Percentiles rank a stretch among this genome's conserved stretches.
Evolutionary conservation across 305 asterid genomes (phyloP).

Genomic region (Fraxinus baroniana): DNA sequence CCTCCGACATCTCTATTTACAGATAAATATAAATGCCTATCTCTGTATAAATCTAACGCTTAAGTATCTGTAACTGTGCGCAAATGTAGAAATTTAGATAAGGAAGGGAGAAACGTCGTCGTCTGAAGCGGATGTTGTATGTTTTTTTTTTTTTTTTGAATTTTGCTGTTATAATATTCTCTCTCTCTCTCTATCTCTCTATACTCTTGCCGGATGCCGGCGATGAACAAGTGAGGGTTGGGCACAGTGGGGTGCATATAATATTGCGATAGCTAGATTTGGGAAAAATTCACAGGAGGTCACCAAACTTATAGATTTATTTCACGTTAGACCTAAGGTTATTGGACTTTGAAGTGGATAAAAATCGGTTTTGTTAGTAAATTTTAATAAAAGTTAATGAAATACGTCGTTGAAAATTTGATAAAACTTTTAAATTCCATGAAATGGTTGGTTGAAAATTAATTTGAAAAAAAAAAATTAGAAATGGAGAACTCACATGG

Average conservation of each 20-base stretch:
- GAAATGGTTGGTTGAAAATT: no score
- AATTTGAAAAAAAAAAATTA: no score
- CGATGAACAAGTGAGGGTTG: neutral
- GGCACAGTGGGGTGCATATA: neutral
- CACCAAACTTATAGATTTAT: neutral
- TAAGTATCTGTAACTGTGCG: neutral
- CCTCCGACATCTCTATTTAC: slow-evolving; percentile 79
- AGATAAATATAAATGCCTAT: neutral
- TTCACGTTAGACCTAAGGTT: neutral
- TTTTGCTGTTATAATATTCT: neutral
- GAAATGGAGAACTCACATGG: no score
- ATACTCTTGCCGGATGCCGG: neutral
- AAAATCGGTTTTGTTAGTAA: neutral
- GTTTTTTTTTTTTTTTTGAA: neutral
- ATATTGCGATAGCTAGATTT: neutral
- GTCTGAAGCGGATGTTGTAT: neutral
- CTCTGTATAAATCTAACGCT: neutral
- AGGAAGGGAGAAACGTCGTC: neutral
- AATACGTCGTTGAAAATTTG: neutral
- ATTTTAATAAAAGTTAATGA: no score
- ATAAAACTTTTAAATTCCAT: no score
- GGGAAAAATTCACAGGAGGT: neutral
- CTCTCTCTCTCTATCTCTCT: neutral
- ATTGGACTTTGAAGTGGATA: neutral
- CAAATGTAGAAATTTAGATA: neutral